Evolutionary conservation across 2,329 filamentous ascomycete species (phyloP), one percentile per base, ranked within the genome.

Genomic region (Diaporthe sp.): DNA sequence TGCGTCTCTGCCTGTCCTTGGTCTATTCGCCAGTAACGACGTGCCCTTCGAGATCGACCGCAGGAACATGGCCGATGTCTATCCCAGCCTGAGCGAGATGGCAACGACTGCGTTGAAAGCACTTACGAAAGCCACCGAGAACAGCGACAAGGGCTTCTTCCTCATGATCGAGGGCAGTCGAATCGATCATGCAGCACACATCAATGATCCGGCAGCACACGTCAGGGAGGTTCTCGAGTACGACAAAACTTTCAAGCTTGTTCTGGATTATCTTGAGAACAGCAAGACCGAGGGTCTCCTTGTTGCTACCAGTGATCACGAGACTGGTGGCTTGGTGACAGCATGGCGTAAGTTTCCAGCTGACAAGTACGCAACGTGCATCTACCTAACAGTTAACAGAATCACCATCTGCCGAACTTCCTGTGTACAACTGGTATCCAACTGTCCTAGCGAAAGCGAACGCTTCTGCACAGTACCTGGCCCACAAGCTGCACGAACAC

Each of bases 111-210:
- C 97, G 1, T 87, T 99, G 76, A 91, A 89, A 19, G 92, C 94
- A 1, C 89, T 99, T 33, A 93, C 93, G 76, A 91, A 92, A 75
- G 97, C 96, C 0, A 98, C 97, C 0, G 88, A 90, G 80, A 88
- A 96, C 80, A 95, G 91, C 76, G 95, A 98, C 55, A 92, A 97
- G 83, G 97, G 97, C 6, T 99, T 98, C 87, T 99, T 99, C 85
- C 87, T 99, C 79, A 98, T 99, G 96, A 97, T 99, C 76, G 97
- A 99, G 84, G 97, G 96, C 6, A 97, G 95, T 79, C 90, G 97
- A 55, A 98, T 99, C 79, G 97, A 99, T 80, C 97, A 99, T 82
- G 96, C 97, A 5, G 97, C 95, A 9, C 94, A 97, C 81, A 90
- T 90, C 77, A 97, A 97, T 79, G 94, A 97, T 79, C 94, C 94